Conservation (phyloP, 106 monocot species). For the Agapanthus africanus region DNA sequence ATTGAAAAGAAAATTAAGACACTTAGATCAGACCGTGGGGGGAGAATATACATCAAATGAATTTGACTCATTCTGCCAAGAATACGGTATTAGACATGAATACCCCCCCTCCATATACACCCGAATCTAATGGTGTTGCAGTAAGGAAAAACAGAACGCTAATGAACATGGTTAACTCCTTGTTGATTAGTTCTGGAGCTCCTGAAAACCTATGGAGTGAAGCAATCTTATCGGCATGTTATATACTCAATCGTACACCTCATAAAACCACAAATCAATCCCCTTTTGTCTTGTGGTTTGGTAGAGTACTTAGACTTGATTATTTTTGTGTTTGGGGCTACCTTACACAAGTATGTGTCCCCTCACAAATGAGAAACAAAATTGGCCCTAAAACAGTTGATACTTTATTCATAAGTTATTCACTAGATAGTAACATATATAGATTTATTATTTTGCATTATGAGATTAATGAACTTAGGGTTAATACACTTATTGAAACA, state of each 20-base stretch:
- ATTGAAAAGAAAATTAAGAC: background rate
- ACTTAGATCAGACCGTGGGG: background rate
- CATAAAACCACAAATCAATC: background rate
- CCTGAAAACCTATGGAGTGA: background rate
- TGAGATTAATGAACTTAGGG: background rate
- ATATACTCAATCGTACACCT: background rate
- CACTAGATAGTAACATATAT: background rate
- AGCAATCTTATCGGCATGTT: background rate
- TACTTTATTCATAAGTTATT: background rate
- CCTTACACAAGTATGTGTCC: background rate
- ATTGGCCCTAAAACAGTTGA: background rate
- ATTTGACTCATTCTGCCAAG: background rate
- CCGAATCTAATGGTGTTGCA: background rate
- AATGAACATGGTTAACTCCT: background rate
- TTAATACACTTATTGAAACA: background rate
- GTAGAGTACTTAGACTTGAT: background rate
- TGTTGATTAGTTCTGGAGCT: background rate
- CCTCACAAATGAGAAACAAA: background rate
- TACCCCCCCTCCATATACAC: background rate
- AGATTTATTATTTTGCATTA: background rate
- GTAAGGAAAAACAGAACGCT: background rate
- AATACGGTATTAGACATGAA: background rate
- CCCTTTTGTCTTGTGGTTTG: background rate
- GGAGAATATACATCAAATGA: slow-evolving; percentile 7
- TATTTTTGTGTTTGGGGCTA: background rate